phyloP scores from a whole-genome alignment of 257 asterid species.

The Solanum sitiens region DNA sequence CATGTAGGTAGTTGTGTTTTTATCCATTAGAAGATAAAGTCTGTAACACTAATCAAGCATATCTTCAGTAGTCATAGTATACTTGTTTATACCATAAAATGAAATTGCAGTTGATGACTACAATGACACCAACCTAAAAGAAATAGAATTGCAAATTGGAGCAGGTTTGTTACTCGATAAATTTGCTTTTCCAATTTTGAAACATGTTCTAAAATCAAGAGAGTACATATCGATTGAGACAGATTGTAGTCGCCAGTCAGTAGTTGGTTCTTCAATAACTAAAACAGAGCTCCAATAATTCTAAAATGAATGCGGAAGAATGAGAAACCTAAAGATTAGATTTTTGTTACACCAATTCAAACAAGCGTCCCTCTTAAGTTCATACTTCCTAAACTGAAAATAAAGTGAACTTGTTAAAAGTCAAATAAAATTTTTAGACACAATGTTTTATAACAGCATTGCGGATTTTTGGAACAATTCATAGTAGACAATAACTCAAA shows the following conservation, averaged over 20 bases:
- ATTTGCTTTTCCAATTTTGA: not conserved
- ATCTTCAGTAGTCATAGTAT: no score
- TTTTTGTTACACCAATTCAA: not conserved
- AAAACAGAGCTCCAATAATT: not conserved
- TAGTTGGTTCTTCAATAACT: not conserved
- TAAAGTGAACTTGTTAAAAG: no score
- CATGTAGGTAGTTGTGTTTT: no score
- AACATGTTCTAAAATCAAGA: not conserved
- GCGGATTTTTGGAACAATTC: not conserved
- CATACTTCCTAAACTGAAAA: not conserved
- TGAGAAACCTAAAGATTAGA: not conserved
- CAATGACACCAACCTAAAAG: not conserved
- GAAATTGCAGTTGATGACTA: not conserved
- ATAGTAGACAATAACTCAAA: no score
- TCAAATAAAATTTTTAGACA: no score
- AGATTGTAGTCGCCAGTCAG: not conserved
- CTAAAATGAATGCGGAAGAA: not conserved
- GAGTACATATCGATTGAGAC: not conserved
- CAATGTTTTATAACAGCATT: no score
- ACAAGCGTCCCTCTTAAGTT: not conserved
- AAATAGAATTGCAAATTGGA: not conserved
- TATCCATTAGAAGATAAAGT: no score
- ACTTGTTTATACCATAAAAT: no score
- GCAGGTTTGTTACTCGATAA: not conserved
- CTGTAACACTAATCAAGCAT: no score